A percentile compares a stretch with the other conserved stretches of the same genome.
These are phyloP conservation scores for Diplodia scrobiculata DNA, from an alignment of 2,329 filamentous ascomycete genomes.

Conservation along the genomic window DNA sequence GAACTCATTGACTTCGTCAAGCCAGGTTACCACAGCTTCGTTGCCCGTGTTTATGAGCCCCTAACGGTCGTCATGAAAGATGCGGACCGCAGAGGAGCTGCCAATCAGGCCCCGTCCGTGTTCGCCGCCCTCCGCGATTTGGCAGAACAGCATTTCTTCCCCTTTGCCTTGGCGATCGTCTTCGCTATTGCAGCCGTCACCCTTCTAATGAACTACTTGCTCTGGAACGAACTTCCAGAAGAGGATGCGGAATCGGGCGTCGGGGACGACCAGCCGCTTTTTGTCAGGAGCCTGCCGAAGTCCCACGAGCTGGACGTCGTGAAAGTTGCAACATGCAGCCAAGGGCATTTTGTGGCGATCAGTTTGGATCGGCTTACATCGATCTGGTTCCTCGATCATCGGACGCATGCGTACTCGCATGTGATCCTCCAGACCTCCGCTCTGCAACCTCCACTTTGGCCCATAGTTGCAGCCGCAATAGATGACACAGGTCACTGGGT, in stretches of 20 bases:
- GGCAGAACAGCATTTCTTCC: constrained; percentile 67
- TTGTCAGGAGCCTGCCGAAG: constrained; percentile 61
- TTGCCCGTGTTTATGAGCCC: constrained; percentile 74
- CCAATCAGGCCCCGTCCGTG: constrained; percentile 54
- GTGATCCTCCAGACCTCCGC: constrained; percentile 39
- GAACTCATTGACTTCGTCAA: constrained; percentile 78
- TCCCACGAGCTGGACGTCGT: constrained; percentile 72
- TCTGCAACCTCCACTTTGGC: constrained; percentile 45
- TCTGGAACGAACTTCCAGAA: constrained; percentile 63
- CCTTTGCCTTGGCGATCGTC: constrained; percentile 65
- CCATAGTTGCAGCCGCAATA: constrained; percentile 63
- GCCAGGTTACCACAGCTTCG: constrained; percentile 68
- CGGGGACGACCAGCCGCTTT: constrained; percentile 57
- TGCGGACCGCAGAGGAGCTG: constrained; percentile 63
- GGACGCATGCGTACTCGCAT: constrained; percentile 38
- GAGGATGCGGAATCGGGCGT: constrained; percentile 50
- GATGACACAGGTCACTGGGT: constrained; percentile 67
- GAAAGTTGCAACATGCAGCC: constrained; percentile 62
- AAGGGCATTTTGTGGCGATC: constrained; percentile 68
- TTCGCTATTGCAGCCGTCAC: constrained; percentile 66
- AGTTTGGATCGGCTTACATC: constrained; percentile 70
- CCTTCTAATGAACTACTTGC: constrained; percentile 71
- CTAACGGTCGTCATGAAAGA: constrained; percentile 71
- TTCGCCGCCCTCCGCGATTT: constrained; percentile 54
- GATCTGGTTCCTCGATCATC: constrained; percentile 55